Base-by-base conservation (phyloP, 257 asterid genomes). In the Cruciata laevipes region DNA sequence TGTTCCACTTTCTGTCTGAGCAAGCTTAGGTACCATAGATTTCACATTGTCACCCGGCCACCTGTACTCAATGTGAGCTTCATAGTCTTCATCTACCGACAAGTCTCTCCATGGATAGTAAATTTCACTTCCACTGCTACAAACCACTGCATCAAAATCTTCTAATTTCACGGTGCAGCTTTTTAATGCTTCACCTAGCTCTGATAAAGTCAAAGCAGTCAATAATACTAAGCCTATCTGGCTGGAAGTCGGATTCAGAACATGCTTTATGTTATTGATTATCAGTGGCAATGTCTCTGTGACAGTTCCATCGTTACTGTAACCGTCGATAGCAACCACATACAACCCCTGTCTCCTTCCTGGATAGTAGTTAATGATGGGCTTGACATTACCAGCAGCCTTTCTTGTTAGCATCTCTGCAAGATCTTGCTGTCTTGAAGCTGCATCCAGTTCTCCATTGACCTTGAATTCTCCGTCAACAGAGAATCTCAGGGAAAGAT, bases 71-170 rank as follows among this genome's bases (percentile, higher is more conserved):
- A 83, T 75, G 73, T 83, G 91, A 69, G 83, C 78, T 73, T 78
- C 80, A 3, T 87, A 84, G 75, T 85, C 87, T 69, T 83, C 86
- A 76, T 85, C 89, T 49, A 69, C 42, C 31, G 23, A 78, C 71
- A 77, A 74, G 74, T 85, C 89, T 77, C 77, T 78, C 89, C 91
- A 87, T 7, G 95, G 89, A 60, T 81, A 79, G 75, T 75, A 84
- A 64, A 87, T 75, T 78, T 87, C 89, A 49, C 95, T 81, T 33
- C 95, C 95, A 66, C 87, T 83, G 75, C 82, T 78, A 47, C 90
- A 87, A 67, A 79, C 77, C 74, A 87, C 49, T 44, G 95, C 89
- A 68, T 87, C 89, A 66, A 87, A 80, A 17, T 79, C 81, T 75
- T 83, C 82, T 53, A 83, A 30, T 38, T 71, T 83, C 69, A 76